Percentiles rank a stretch among this genome's conserved stretches.
Conservation (phyloP, 2,329 filamentous ascomycete genomes). For the Diaporthe batatas region DNA sequence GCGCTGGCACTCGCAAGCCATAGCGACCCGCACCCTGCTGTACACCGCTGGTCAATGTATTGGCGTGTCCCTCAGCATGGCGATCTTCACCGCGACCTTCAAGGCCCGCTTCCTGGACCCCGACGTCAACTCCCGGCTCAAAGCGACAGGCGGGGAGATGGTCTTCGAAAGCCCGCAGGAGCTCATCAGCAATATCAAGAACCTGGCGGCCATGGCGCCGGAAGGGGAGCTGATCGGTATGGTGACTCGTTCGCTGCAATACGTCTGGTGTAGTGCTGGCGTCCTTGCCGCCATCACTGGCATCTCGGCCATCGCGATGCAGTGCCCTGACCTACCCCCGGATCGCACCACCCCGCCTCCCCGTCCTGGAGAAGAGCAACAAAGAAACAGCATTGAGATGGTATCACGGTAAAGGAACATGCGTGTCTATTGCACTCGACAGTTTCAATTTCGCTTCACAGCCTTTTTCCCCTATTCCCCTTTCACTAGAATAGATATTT, state of each 20-base stretch:
- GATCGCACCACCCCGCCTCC: not conserved
- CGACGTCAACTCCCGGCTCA: not conserved
- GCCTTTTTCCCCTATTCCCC: not conserved
- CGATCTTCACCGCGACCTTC: slow-evolving; percentile 40
- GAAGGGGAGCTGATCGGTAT: slow-evolving; percentile 17
- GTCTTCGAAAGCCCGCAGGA: slow-evolving; percentile 24
- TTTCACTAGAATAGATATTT: not conserved
- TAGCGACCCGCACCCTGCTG: slow-evolving; percentile 36
- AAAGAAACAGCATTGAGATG: not conserved
- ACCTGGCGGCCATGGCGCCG: not conserved
- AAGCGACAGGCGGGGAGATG: not conserved
- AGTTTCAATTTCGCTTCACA: not conserved
- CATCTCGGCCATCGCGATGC: not conserved
- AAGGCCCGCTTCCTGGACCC: not conserved
- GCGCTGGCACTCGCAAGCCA: slow-evolving; percentile 38
- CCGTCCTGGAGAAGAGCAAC: not conserved
- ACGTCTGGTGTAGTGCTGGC: slow-evolving; percentile 35
- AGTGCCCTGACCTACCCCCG: slow-evolving; percentile 25
- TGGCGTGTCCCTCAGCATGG: slow-evolving; percentile 37
- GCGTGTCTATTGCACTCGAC: not conserved
- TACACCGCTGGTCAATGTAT: slow-evolving; percentile 40
- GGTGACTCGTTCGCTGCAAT: slow-evolving; percentile 28
- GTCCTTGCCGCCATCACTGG: slow-evolving; percentile 29
- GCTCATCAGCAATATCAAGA: slow-evolving; percentile 33
- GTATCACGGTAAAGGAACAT: not conserved